A percentile compares a stretch with the other conserved stretches of the same genome.
These are phyloP conservation scores for Casuarina cunninghamiana DNA, from an alignment of 306 rosid genomes.

Conservation along the genomic window DNA sequence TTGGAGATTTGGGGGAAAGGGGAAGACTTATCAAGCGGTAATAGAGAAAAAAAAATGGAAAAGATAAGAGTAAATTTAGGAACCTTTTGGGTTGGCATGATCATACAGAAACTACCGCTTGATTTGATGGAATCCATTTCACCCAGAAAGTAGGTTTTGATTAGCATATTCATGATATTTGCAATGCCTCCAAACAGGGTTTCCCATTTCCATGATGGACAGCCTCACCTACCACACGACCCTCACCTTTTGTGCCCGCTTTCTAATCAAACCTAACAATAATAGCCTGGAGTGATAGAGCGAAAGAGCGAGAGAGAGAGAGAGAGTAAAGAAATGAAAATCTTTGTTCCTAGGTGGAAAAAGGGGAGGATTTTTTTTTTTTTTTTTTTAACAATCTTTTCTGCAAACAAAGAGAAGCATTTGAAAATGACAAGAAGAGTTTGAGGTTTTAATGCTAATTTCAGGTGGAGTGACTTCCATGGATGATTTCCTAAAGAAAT, in stretches of 20 bases:
- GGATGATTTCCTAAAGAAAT: conserved; percentile 80
- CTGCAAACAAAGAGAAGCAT: not conserved
- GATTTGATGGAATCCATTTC: not conserved
- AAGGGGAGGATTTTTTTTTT: too few relatives aligned
- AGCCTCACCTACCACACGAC: conserved; percentile 18
- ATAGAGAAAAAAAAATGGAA: not conserved
- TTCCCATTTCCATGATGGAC: conserved; percentile 13
- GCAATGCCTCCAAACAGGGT: not conserved
- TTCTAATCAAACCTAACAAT: too few relatives aligned
- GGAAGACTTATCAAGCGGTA: not conserved
- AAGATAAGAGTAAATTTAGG: not conserved
- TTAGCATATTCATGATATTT: not conserved
- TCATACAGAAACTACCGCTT: not conserved
- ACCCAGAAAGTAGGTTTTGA: not conserved
- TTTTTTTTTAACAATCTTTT: not conserved
- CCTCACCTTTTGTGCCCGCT: too few relatives aligned
- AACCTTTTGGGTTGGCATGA: not conserved
- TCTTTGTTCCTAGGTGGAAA: too few relatives aligned
- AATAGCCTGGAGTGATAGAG: too few relatives aligned
- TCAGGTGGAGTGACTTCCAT: conserved; percentile 94
- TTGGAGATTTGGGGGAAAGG: not conserved
- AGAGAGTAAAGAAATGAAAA: not conserved
- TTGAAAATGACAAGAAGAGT: not conserved
- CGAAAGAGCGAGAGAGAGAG: too few relatives aligned
- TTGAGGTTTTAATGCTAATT: not conserved